Evolutionary conservation across 2,329 filamentous ascomycete species (phyloP).

Genomic region (Paecilomyces dactylethromorphus): DNA sequence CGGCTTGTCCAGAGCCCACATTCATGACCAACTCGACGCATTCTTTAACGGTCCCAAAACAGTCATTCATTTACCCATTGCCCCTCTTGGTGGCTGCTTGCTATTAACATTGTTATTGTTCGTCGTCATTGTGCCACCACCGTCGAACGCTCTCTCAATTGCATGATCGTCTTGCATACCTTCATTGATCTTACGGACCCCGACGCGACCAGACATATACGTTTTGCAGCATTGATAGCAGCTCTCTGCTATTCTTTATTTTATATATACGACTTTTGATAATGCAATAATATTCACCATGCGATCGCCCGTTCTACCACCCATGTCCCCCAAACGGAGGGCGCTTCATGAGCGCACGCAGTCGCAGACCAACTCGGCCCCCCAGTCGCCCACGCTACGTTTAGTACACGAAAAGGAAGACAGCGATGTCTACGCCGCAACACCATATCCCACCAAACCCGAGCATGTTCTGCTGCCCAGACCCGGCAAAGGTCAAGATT

Average conservation of each 20-base stretch:
- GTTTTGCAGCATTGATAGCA: constrained; percentile 19
- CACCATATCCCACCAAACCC: constrained; percentile 42
- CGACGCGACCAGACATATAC: constrained; percentile 1
- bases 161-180: background rate
- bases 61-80: background rate
- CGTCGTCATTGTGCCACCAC: background rate
- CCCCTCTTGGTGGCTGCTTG: background rate
- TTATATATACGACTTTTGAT: constrained; percentile 8
- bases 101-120: background rate
- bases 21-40: constrained; percentile 5
- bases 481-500: constrained; percentile 31
- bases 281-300: constrained; percentile 12
- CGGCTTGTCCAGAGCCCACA: constrained; percentile 4
- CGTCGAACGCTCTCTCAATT: background rate
- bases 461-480: constrained; percentile 39
- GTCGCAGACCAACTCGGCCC: constrained; percentile 39
- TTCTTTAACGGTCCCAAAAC: constrained; percentile 1
- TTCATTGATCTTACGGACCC: background rate
- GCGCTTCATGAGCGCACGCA: constrained; percentile 41
- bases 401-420: constrained; percentile 30
- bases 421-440: constrained; percentile 33
- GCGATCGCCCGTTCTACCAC: constrained; percentile 22
- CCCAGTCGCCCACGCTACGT: constrained; percentile 30
- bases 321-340: constrained; percentile 30
- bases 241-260: constrained; percentile 15